These are phyloP conservation scores for Solanum boliviense DNA, from an alignment of 257 asterid species.

Conservation along the genomic window DNA sequence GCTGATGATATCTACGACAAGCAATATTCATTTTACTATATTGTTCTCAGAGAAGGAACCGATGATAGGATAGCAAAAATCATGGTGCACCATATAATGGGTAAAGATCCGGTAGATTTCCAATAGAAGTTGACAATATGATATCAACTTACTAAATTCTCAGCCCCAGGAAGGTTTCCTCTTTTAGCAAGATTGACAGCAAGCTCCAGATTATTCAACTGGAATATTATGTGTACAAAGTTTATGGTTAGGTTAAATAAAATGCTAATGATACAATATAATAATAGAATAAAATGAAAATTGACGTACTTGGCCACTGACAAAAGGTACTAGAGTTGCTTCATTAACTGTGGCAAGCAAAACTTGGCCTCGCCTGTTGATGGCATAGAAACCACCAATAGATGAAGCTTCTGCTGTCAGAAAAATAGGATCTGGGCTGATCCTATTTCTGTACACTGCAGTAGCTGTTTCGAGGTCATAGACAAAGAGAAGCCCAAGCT, in stretches of 20 bases:
- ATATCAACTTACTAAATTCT: constrained; percentile 68
- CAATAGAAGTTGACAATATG: background rate
- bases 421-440: constrained; percentile 97
- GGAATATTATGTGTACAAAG: constrained; percentile 1
- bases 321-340: constrained; percentile 81
- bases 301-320: constrained; percentile 88
- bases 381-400: constrained; percentile 92
- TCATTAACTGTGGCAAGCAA: constrained; percentile 94
- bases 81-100: background rate
- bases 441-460: constrained; percentile 94
- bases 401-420: constrained; percentile 91
- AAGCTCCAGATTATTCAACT: constrained; percentile 98
- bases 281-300: background rate
- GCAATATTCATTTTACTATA: background rate
- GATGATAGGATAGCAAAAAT: background rate
- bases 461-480: constrained; percentile 95
- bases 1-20: background rate
- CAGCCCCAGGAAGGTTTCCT: constrained; percentile 99
- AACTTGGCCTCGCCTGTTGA: constrained; percentile 96
- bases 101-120: background rate
- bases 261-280: background rate
- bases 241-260: background rate
- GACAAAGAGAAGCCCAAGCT: constrained; percentile 97
- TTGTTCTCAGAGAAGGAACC: background rate
- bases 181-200: constrained; percentile 98